phyloP scores from a whole-genome alignment of 73 alveolate species.

The Tetrahymena thermophila region DNA sequence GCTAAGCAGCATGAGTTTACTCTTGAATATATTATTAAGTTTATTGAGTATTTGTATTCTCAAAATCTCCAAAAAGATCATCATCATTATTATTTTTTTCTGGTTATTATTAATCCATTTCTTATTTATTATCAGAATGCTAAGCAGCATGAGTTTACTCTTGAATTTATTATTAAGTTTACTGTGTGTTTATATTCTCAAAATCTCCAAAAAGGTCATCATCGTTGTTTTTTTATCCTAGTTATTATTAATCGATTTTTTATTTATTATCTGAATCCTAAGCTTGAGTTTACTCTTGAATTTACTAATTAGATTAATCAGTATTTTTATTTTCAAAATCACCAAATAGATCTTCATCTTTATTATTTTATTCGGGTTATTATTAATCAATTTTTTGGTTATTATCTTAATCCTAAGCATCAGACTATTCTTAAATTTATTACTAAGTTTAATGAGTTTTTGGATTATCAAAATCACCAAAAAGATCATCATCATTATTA shows the following conservation, averaged over 20 bases:
- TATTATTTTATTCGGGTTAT: neutral
- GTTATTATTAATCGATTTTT: too few species aligned
- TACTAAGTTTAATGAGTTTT: neutral
- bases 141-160: neutral
- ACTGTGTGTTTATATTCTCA: too few species aligned
- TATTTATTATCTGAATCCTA: too few species aligned
- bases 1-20: neutral
- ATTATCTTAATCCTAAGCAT: too few species aligned
- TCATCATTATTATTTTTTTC: neutral
- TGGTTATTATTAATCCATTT: too few species aligned
- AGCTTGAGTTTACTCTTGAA: neutral
- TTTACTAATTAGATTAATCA: too few species aligned
- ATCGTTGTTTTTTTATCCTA: too few species aligned
- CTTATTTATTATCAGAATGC: too few species aligned
- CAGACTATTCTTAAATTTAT: neutral
- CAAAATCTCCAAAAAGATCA: neutral
- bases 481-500: neutral
- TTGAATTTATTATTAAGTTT: too few species aligned
- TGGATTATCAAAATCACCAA: neutral
- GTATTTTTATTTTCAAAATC: neutral
- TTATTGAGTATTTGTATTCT: neutral
- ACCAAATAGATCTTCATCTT: neutral
- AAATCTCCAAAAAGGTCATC: neutral
- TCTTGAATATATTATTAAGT: too few species aligned
- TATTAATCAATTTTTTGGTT: neutral